Base-by-base conservation (phyloP, 2,329 filamentous ascomycete species). In the Helicocarpus griseus region DNA sequence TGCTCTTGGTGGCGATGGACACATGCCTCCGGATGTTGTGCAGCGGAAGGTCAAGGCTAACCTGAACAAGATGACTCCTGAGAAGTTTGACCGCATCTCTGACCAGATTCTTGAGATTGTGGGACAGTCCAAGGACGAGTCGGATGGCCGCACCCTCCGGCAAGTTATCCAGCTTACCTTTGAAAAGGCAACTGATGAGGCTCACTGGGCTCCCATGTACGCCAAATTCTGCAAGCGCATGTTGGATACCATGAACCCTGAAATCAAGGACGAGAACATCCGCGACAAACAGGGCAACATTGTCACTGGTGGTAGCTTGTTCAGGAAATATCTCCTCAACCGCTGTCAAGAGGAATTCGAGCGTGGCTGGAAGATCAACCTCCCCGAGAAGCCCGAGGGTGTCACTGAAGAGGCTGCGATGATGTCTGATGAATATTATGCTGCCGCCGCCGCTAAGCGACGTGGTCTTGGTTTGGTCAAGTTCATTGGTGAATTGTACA, bases 61-160 rank as follows among this genome's bases (percentile, higher is more conserved):
- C 55, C 77, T 98, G 63, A 98, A 98, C 83, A 98, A 98, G 85
- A 97, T 98, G 93, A 97, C 93, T 0, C 93, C 93, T 0, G 93
- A 98, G 74, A 98, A 97, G 67, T 98, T 98, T 63, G 90, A 95
- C 67, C 89, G 85, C 74, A 95, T 98, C 60, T 82, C 93, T 5
- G 87, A 90, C 56, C 89, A 96, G 69, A 95, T 98, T 56, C 79
- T 98, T 28, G 78, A 83, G 50, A 98, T 98, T 67, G 89, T 91
- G 26, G 86, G 82, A 21, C 93, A 98, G 69, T 97, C 91, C 50
- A 95, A 95, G 79, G 86, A 95, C 61, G 93, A 98, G 73, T 81
- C 81, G 21, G 93, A 98, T 63, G 93, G 93, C 41, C 87, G 91
- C 53, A 97, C 93, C 6, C 79, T 98, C 48, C 87, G 93, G 62